Percentiles rank a stretch among this genome's conserved stretches.
phyloP scores from a whole-genome alignment of 2,329 filamentous ascomycete genomes.

The Alternaria brassicicola region DNA sequence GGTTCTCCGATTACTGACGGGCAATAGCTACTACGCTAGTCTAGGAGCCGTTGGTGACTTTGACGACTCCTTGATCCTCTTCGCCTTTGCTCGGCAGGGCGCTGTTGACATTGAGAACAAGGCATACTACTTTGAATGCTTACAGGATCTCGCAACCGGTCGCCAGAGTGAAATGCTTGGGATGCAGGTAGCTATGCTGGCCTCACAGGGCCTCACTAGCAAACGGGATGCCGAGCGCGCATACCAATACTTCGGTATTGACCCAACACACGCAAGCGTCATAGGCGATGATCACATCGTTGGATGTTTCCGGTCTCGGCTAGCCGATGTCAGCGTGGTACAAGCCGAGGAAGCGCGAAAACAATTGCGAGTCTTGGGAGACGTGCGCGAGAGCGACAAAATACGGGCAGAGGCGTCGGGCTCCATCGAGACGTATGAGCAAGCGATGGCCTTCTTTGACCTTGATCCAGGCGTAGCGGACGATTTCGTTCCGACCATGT shows the following conservation, averaged over 20 bases:
- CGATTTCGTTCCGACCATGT: conserved; percentile 64
- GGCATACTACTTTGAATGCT: conserved; percentile 68
- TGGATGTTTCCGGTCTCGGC: conserved; percentile 64
- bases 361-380: conserved; percentile 65
- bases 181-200: conserved; percentile 62
- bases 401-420: conserved; percentile 65
- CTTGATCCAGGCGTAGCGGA: conserved; percentile 57
- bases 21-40: conserved; percentile 62
- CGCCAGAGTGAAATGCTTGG: conserved; percentile 64
- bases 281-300: conserved; percentile 67
- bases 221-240: conserved; percentile 63
- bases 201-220: conserved; percentile 64
- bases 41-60: conserved; percentile 69
- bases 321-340: conserved; percentile 60
- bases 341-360: conserved; percentile 63
- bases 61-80: conserved; percentile 64
- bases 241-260: conserved; percentile 65
- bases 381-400: conserved; percentile 61
- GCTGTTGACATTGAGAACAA: conserved; percentile 60
- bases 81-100: conserved; percentile 67
- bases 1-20: conserved; percentile 4
- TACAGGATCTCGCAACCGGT: conserved; percentile 64
- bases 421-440: conserved; percentile 65
- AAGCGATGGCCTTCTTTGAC: conserved; percentile 67
- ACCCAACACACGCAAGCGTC: conserved; percentile 45